Evolutionary conservation across 2,329 filamentous ascomycete species (phyloP), one percentile per base, ranked within the genome.

Genomic region (Colletotrichum lentis): DNA sequence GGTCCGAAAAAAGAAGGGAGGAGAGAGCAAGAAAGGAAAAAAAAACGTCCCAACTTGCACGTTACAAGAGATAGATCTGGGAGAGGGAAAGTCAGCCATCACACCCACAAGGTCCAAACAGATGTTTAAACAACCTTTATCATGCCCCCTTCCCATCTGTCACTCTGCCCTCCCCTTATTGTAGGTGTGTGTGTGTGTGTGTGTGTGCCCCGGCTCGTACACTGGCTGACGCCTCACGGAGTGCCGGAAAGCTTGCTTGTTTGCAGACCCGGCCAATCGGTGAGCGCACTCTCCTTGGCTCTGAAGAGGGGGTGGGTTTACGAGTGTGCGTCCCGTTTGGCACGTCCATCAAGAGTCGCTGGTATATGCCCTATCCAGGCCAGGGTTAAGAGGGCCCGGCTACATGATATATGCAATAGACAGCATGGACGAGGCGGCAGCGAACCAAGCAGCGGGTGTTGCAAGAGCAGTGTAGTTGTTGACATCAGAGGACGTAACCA

Each of bases 51-150:
- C 49, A 60, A 49, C 49, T 41, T 41, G n/a, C 22, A 14, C 53
- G 27, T 7, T 31, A 31, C 27, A 31, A 46, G 37, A 57, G 37
- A 53, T 12, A 24, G 35, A 49, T 54, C 60, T 47, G 35, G 44
- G 14, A n/a, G 27, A 20, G 16, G 11, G 20, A 57, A 67, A 41
- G 18, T 22, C 20, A 55, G 44, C 18, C 49, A 52, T 18, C 39
- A 65, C 65, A 68, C 65, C 65, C 61, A 59, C 49, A 60, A 43
- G 37, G 24, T 39, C 35, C 53, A 68, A 50, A 65, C 61, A 50
- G 43, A 59, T 55, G 64, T 53, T 60, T 65, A 60, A 31, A 47
- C 39, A 59, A 1, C 47, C 27, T 68, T 59, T 68, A 65, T 68
- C 54, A 60, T 65, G 61, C 62, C 24, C 20, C 24, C 35, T 18